Evolutionary conservation across 1,139 yeast species (phyloP).

Genomic region (Blastobotrys illinoisensis): DNA sequence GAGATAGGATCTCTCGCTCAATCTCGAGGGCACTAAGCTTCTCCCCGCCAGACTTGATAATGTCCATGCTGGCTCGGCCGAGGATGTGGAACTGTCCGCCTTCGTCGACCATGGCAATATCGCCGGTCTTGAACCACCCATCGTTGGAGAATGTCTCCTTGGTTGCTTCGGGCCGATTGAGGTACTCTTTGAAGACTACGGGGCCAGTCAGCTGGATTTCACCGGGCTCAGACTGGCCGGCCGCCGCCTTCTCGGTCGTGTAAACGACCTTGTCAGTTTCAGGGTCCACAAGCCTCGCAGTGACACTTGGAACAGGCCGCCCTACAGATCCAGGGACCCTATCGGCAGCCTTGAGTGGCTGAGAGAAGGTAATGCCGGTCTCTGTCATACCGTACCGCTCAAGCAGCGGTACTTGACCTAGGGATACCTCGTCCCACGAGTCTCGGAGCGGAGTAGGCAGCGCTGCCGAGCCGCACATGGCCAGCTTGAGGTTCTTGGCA

Average conservation of each 20-base stretch:
- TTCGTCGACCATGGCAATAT: constrained; percentile 31
- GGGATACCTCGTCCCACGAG: constrained; percentile 30
- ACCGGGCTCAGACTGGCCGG: constrained; percentile 23
- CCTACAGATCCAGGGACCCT: constrained; percentile 34
- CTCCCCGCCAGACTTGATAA: constrained; percentile 36
- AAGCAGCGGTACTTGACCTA: constrained; percentile 31
- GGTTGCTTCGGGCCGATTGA: constrained; percentile 33
- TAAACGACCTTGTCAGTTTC: constrained; percentile 24
- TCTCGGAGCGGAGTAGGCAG: constrained; percentile 33
- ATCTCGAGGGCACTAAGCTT: constrained; percentile 36
- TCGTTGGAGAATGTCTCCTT: constrained; percentile 27
- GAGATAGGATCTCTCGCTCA: constrained; percentile 34
- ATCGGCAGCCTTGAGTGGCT: constrained; percentile 26
- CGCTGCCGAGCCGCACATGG: constrained; percentile 38
- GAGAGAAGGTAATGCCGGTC: constrained; percentile 35
- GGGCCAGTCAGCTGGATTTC: constrained; percentile 34
- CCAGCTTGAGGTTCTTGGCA: constrained; percentile 21
- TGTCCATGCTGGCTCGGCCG: constrained; percentile 37
- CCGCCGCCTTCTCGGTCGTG: constrained; percentile 13
- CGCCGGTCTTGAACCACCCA: constrained; percentile 37
- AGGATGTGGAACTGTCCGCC: constrained; percentile 29
- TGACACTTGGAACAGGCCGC: constrained; percentile 32
- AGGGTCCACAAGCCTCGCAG: constrained; percentile 30
- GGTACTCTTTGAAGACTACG: constrained; percentile 32
- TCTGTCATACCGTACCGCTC: constrained; percentile 38